Percentiles rank a stretch among this genome's conserved stretches.
phyloP scores from a whole-genome alignment of 164 flowering plant genomes.

The Vitis cinerea region DNA sequence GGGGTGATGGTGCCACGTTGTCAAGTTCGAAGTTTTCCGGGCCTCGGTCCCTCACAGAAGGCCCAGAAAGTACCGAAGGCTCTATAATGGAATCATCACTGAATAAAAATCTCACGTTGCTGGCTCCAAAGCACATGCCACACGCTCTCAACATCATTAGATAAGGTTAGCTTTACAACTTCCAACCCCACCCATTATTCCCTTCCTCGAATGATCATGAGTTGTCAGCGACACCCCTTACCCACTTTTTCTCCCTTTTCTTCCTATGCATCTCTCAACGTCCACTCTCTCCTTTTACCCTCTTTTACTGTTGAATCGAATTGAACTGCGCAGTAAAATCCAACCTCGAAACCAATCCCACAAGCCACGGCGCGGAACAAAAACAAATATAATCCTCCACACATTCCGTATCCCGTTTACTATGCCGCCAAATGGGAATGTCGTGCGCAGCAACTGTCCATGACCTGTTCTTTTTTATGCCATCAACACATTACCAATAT shows the following conservation, averaged over 20 bases:
- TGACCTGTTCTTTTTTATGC: conserved; percentile 21
- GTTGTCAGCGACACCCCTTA: conserved; percentile 1
- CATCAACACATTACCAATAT: background rate
- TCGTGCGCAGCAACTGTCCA: conserved; percentile 24
- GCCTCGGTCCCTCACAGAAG: no score
- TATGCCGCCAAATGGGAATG: conserved; percentile 35
- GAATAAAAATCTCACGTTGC: no score
- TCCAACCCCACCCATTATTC: background rate
- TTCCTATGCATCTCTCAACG: no score
- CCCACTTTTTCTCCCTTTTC: background rate
- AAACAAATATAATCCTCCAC: background rate
- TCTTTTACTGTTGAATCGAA: no score
- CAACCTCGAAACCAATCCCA: no score
- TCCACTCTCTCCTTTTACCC: no score
- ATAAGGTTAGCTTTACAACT: conserved; percentile 12
- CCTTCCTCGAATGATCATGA: conserved; percentile 1
- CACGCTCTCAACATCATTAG: conserved; percentile 14
- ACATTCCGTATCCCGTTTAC: background rate
- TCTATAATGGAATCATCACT: no score
- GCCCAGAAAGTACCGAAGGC: no score
- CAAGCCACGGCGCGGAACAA: background rate
- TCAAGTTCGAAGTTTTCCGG: no score
- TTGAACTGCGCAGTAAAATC: no score
- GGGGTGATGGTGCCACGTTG: no score
- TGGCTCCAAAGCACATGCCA: conserved; percentile 15